A percentile compares a stretch with the other conserved stretches of the same genome.
phyloP scores from a whole-genome alignment of 2,329 filamentous ascomycete genomes.

The Cadophora luteo-olivacea region DNA sequence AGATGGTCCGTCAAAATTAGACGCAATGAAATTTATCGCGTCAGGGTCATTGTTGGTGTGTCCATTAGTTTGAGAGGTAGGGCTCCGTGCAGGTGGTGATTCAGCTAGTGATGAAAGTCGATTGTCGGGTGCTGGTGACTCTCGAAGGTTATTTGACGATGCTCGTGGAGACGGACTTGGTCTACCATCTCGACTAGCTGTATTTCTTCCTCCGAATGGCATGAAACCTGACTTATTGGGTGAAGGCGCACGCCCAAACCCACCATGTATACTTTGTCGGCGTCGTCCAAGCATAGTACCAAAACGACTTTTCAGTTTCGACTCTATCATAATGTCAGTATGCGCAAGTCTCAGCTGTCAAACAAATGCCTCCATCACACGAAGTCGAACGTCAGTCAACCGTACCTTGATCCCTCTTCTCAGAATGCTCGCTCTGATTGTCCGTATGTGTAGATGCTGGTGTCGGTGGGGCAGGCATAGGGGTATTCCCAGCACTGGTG shows the following conservation, averaged over 20 bases:
- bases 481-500: conserved; percentile 20
- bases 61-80: conserved; percentile 38
- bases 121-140: conserved; percentile 51
- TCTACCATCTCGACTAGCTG: conserved; percentile 67
- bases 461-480: conserved; percentile 40
- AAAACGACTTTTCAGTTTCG: conserved; percentile 66
- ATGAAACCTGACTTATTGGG: conserved; percentile 56
- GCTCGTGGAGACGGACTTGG: conserved; percentile 57
- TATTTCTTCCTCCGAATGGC: conserved; percentile 61
- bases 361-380: too few species aligned
- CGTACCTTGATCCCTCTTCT: conserved; percentile 24
- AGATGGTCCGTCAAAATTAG: conserved; percentile 43
- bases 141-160: conserved; percentile 65
- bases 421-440: conserved; percentile 41
- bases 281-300: conserved; percentile 73
- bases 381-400: not conserved
- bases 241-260: conserved; percentile 60
- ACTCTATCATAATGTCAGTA: conserved; percentile 50
- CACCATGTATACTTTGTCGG: conserved; percentile 69
- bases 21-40: conserved; percentile 45
- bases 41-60: conserved; percentile 37
- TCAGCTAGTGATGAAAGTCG: conserved; percentile 65
- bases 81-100: conserved; percentile 51
- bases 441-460: conserved; percentile 39
- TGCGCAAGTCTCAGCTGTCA: too few species aligned